Conservation (phyloP, 2,329 filamentous ascomycete species). For the Ceratocystis cubensis region DNA sequence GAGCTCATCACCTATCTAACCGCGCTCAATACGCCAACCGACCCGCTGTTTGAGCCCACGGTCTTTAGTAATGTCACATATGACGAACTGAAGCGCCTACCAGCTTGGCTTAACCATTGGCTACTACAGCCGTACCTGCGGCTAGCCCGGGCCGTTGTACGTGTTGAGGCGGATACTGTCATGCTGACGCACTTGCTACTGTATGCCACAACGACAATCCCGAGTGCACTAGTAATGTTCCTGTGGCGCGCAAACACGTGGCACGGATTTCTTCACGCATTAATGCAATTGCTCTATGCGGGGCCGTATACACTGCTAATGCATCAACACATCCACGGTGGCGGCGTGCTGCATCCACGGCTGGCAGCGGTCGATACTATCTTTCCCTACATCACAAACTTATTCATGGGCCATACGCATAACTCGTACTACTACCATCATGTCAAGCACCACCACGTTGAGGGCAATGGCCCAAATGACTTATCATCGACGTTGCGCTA, state of each 20-base stretch:
- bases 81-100: conserved; percentile 28
- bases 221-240: conserved; percentile 57
- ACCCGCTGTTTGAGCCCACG: conserved; percentile 35
- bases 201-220: conserved; percentile 57
- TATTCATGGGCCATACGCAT: conserved; percentile 72
- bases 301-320: conserved; percentile 70
- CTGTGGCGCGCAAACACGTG: conserved; percentile 35
- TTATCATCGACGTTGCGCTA: conserved; percentile 61
- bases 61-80: conserved; percentile 35
- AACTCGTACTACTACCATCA: conserved; percentile 79
- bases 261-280: conserved; percentile 53
- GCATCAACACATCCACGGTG: conserved; percentile 73
- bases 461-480: conserved; percentile 30
- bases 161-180: conserved; percentile 58
- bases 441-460: conserved; percentile 66
- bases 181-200: conserved; percentile 65
- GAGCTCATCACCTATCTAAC: conserved; percentile 30
- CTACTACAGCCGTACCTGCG: conserved; percentile 48
- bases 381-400: conserved; percentile 64
- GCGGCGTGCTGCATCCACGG: conserved; percentile 49
- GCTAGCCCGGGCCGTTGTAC: conserved; percentile 44
- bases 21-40: conserved; percentile 32
- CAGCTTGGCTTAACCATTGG: conserved; percentile 34
- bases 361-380: conserved; percentile 45
- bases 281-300: conserved; percentile 55